A percentile compares a stretch with the other conserved stretches of the same genome.
These are phyloP conservation scores for Hypoxylon subgilvum DNA, from an alignment of 495 filamentous ascomycete genomes.

Conservation along the genomic window DNA sequence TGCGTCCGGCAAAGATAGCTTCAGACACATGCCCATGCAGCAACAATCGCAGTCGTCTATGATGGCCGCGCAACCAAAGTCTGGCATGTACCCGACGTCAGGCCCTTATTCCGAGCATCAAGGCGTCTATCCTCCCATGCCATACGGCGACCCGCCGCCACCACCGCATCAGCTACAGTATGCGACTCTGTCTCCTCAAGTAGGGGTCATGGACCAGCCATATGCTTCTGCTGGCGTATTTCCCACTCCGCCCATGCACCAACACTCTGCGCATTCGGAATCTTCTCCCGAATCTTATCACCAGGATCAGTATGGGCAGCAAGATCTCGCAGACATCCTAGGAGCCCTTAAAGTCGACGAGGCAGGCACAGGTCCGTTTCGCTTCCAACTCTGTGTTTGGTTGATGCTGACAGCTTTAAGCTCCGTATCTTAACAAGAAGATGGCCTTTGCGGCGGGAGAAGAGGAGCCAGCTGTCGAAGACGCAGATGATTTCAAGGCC, in stretches of 20 bases:
- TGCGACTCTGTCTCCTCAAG: constrained; percentile 50
- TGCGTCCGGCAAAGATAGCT: constrained; percentile 59
- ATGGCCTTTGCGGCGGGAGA: constrained; percentile 55
- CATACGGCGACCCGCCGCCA: constrained; percentile 52
- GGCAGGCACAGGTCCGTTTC: constrained; percentile 77
- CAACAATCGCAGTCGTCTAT: constrained; percentile 47
- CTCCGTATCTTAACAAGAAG: constrained; percentile 85
- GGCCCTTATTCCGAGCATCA: constrained; percentile 48
- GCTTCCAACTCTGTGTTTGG: not conserved
- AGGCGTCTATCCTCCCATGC: constrained; percentile 52
- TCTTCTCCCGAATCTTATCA: constrained; percentile 59
- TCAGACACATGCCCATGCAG: constrained; percentile 55
- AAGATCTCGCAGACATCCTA: constrained; percentile 77
- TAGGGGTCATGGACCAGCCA: constrained; percentile 57
- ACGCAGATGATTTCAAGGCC: constrained; percentile 68
- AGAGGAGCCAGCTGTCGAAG: constrained; percentile 79
- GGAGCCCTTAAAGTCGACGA: constrained; percentile 89
- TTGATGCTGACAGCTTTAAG: constrained; percentile 48
- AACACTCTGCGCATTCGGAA: constrained; percentile 50
- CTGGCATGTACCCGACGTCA: constrained; percentile 48
- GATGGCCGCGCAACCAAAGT: constrained; percentile 44
- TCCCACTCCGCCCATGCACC: constrained; percentile 60
- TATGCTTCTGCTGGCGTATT: constrained; percentile 55
- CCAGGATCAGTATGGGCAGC: constrained; percentile 69
- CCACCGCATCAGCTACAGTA: constrained; percentile 58